Evolutionary conservation across 2,329 filamentous ascomycete species (phyloP).

Genomic region (Penicillium sp.): DNA sequence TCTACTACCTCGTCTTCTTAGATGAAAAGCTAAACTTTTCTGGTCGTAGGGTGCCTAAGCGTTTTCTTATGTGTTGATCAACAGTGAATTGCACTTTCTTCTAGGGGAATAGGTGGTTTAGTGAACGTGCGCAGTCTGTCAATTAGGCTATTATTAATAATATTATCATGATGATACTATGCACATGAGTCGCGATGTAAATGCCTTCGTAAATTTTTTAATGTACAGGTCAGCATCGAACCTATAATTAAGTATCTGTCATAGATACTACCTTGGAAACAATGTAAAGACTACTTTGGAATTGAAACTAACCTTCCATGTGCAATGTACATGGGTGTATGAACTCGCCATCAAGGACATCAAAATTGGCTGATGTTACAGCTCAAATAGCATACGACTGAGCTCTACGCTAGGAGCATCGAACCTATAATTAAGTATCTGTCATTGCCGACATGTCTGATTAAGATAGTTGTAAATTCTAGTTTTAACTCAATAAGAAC

Average conservation of each 20-base stretch:
- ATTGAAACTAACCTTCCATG: too few species aligned
- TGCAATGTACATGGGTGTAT: too few species aligned
- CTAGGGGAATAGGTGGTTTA: background rate
- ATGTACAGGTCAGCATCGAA: too few species aligned
- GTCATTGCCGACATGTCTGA: background rate
- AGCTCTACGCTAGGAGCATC: too few species aligned
- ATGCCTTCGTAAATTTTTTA: too few species aligned
- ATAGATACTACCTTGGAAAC: background rate
- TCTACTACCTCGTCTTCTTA: slow-evolving; percentile 2
- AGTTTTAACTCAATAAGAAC: background rate
- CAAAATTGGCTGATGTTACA: too few species aligned
- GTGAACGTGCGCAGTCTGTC: background rate
- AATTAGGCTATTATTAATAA: background rate
- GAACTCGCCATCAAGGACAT: too few species aligned
- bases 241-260: background rate
- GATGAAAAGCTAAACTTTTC: background rate
- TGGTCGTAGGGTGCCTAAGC: background rate
- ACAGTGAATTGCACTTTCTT: background rate
- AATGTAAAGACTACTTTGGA: too few species aligned
- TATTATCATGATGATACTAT: too few species aligned
- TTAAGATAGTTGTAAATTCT: background rate
- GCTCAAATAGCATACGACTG: too few species aligned
- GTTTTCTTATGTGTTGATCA: background rate
- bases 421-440: too few species aligned
- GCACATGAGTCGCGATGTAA: too few species aligned